Percentiles rank a stretch among this genome's conserved stretches.
Conservation (phyloP, 805 yeast genomes). For the Scheffersomyces lignosus region DNA sequence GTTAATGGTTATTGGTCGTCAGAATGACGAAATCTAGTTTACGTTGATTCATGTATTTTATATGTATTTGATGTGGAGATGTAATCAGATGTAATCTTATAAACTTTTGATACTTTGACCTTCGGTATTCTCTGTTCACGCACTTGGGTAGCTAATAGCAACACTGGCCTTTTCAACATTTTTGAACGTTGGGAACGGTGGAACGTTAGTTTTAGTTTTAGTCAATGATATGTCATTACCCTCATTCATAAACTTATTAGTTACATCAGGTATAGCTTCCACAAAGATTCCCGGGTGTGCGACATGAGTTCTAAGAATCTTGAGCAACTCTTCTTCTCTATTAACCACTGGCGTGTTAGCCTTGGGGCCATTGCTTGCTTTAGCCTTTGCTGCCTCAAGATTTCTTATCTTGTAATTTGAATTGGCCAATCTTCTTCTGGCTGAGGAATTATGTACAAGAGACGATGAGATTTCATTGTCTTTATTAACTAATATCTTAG, state of each 20-base stretch:
- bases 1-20: slow-evolving; percentile 70
- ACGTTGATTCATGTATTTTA: no score
- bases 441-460: slow-evolving; percentile 23
- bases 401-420: slow-evolving; percentile 18
- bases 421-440: slow-evolving; percentile 20
- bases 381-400: slow-evolving; percentile 11
- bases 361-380: slow-evolving; percentile 3
- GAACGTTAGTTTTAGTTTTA: slow-evolving; percentile 18
- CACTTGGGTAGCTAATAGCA: slow-evolving; percentile 41
- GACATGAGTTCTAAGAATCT: slow-evolving; percentile 18
- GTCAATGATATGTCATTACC: slow-evolving; percentile 22
- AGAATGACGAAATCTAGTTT: slow-evolving; percentile 21
- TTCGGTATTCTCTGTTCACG: no score
- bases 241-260: slow-evolving; percentile 22
- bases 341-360: slow-evolving; percentile 1
- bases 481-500: slow-evolving; percentile 10
- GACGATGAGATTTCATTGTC: slow-evolving; percentile 28
- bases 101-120: no score
- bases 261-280: slow-evolving; percentile 35
- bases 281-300: slow-evolving; percentile 36
- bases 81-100: no score
- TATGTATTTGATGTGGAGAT: no score
- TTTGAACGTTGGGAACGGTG: slow-evolving; percentile 55
- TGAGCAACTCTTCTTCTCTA: slow-evolving; percentile 22
- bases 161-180: slow-evolving; percentile 64